Conservation (phyloP, 2,329 filamentous ascomycete species). For the Fusarium keratoplasticum region DNA sequence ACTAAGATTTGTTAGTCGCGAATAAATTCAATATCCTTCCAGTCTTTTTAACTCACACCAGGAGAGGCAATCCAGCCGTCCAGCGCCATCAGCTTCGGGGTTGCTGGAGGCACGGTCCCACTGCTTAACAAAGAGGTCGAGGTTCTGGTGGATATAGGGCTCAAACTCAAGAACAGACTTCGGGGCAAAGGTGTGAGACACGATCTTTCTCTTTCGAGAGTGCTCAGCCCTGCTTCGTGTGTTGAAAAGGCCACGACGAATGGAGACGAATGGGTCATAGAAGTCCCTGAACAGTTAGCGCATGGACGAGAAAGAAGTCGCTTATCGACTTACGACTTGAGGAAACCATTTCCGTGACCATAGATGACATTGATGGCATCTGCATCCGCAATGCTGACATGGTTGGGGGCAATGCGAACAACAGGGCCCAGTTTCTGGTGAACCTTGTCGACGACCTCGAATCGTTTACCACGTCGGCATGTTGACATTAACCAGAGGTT, state of each 20-base stretch:
- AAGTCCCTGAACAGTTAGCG: conserved; percentile 69
- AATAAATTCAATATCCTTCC: no score
- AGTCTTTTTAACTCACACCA: conserved; percentile 64
- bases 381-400: conserved; percentile 84
- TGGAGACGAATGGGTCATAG: conserved; percentile 92
- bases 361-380: conserved; percentile 81
- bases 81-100: conserved; percentile 67
- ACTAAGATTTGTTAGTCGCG: conserved; percentile 24
- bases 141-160: conserved; percentile 85
- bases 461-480: conserved; percentile 74
- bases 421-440: conserved; percentile 82
- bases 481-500: conserved; percentile 83
- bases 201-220: conserved; percentile 87
- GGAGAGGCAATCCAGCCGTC: conserved; percentile 77
- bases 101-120: conserved; percentile 73
- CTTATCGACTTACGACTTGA: conserved; percentile 68
- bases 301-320: accelerated
- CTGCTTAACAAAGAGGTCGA: conserved; percentile 78
- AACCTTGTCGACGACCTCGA: conserved; percentile 71
- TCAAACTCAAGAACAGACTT: conserved; percentile 88
- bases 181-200: conserved; percentile 88
- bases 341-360: conserved; percentile 81
- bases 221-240: conserved; percentile 86
- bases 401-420: conserved; percentile 85
- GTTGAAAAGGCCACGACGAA: conserved; percentile 88